Base-by-base conservation (phyloP, 2,329 filamentous ascomycete genomes). In the Fusarium concolor region DNA sequence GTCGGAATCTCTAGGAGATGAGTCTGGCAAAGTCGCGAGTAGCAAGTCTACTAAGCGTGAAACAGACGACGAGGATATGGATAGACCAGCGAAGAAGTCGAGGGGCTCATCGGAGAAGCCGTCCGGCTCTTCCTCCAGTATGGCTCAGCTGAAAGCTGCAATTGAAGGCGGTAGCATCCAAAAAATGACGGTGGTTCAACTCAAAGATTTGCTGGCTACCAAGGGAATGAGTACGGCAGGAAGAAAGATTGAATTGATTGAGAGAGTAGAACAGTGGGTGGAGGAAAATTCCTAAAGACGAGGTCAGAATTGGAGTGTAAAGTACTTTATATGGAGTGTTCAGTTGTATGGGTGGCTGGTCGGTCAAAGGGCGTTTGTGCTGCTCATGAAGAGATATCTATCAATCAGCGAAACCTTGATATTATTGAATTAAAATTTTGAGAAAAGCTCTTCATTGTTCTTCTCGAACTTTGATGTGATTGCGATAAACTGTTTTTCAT, bases 1-100 rank as follows among this genome's bases (percentile, higher is more conserved):
- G 90, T 90, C 92, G 6, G 82, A 87, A 35, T 84, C 86, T 12
- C 83, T 97, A 8, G 87, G 91, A 29, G 79, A 85, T 10, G 87
- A 89, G 58, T 77, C 82, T 1, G 75, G 71, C 3, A 72, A 75
- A 11, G 73, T 81, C 7, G 74, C 76, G 53, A 76, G 79, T 26
- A 76, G 75, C 31, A 81, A 81, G 42, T 79, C 81, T 1, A 73
- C 84, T 42, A 90, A 90, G 76, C 82, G 85, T 20, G 85, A 87
- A 56, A 78, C 80, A 1, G 84, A 84, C 10, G 80, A 79, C 1
- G 83, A 83, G 4, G 80, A 81, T 2, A 78, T 74, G 4, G 81
- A 79, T 4, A 78, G 79, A 12, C 81, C 84, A 0, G 76, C 78
- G 3, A 89, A 89, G 77, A 85, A 80, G 60, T 72, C 78, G 7